Base-by-base conservation (phyloP, 768 basidiomycete genomes). In the Hydnum rufescens region DNA sequence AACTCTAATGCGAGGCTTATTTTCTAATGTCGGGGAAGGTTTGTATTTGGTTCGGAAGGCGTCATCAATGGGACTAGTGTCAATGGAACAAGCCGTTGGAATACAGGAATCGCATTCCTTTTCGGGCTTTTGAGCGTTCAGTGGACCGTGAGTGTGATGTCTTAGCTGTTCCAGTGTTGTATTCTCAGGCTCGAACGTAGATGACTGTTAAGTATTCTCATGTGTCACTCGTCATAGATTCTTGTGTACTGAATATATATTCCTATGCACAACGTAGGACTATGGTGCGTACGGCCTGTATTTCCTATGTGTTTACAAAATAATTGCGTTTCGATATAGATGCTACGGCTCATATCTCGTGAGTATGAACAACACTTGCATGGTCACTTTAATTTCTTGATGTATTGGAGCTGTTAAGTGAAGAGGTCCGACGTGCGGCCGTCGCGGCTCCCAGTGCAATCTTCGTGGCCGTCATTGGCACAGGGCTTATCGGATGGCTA, bases 111-210 rank as follows among this genome's bases (percentile, higher is more conserved):
- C 42, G 79, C 85, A 0, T 88, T 89, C 68, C 67, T 87, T 22
- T 80, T 93, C 58, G 88, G 87, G 25, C 65, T 90, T 49, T 70
- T 90, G 28, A 82, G 78, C 54, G 88, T 92, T 22, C 85, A 88
- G 62, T 88, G 85, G 82, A 85, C 82, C 58, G 79, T 84, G 59
- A 31, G 78, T 66, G 76, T 22, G 22, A n/a, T n/a, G n/a, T n/a
- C 22, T 22, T 78, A 60, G 58, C 65, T 60, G 46, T 30, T 34
- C 55, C 52, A 23, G 44, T 13, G 30, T 50, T 29, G 42, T 46
- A 22, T 30, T 44, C 23, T 56, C 28, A 31, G 6, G 46, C n/a
- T 36, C 26, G 32, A n/a, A 51, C 31, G 5, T 18, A 53, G 52
- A 53, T 53, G 52, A 53, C 52, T 25, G 52, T 44, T 3, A 28